These are phyloP conservation scores for Decorospora gaudefroyi DNA, from an alignment of 2,329 filamentous ascomycete genomes.

Conservation along the genomic window DNA sequence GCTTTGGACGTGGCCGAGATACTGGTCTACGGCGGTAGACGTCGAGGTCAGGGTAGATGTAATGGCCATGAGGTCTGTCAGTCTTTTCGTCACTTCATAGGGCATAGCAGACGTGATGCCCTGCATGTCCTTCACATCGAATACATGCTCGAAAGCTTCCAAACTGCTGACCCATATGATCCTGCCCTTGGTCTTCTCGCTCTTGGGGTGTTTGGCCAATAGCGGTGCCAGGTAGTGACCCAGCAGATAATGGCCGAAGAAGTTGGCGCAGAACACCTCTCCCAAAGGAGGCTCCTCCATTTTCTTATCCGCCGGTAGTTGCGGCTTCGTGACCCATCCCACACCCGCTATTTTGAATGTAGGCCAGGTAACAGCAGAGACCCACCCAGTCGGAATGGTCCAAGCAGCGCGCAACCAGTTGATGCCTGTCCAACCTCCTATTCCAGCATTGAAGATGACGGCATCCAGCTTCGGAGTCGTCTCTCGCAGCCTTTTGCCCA, in stretches of 20 bases:
- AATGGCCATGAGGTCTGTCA: constrained; percentile 82
- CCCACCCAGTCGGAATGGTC: constrained; percentile 63
- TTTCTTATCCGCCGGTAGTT: constrained; percentile 50
- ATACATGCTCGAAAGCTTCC: constrained; percentile 64
- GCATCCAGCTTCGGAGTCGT: constrained; percentile 73
- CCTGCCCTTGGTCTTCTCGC: constrained; percentile 57
- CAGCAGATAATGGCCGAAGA: constrained; percentile 94
- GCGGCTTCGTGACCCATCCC: constrained; percentile 59
- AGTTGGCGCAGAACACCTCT: constrained; percentile 84
- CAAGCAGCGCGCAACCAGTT: constrained; percentile 67
- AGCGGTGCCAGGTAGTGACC: constrained; percentile 78
- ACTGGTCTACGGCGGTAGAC: constrained; percentile 50
- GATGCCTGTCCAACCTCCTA: constrained; percentile 83
- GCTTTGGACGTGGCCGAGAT: constrained; percentile 24
- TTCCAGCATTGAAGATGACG: constrained; percentile 83
- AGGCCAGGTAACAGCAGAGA: constrained; percentile 75
- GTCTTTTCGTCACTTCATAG: constrained; percentile 85
- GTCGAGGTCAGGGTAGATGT: constrained; percentile 70
- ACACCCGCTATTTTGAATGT: constrained; percentile 69
- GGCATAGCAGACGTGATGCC: constrained; percentile 64
- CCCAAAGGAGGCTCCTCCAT: constrained; percentile 66
- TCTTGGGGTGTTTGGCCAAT: constrained; percentile 57
- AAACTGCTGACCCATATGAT: constrained; percentile 88
- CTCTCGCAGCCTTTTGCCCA: constrained; percentile 58
- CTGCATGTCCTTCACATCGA: constrained; percentile 76